phyloP scores from a whole-genome alignment of 2,329 filamentous ascomycete species.

The Davidsoniella virescens region DNA sequence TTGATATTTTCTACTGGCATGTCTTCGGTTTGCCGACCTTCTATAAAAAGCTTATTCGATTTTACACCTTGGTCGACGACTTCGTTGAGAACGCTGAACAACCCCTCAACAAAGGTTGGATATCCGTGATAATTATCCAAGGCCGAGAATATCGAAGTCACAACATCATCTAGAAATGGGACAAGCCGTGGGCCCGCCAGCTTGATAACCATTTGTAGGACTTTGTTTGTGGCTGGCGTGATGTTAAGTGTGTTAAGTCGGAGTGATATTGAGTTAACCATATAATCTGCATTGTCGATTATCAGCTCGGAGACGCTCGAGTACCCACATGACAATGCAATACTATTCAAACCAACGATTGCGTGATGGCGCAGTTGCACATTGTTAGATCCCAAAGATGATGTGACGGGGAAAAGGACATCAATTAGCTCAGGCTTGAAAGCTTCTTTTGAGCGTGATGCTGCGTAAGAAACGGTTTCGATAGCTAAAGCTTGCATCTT shows the following conservation, averaged over 20 bases:
- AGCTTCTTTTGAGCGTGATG: constrained; percentile 43
- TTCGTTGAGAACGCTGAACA: constrained; percentile 70
- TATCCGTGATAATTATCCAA: constrained; percentile 96
- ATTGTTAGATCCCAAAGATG: constrained; percentile 63
- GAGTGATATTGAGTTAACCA: constrained; percentile 81
- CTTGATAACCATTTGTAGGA: constrained; percentile 84
- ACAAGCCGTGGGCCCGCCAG: constrained; percentile 68
- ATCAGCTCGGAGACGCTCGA: constrained; percentile 59
- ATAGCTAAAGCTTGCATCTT: constrained; percentile 62
- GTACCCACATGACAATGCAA: constrained; percentile 66
- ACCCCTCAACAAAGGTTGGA: constrained; percentile 61
- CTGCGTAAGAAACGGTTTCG: constrained; percentile 64
- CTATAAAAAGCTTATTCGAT: constrained; percentile 32
- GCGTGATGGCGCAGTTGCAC: constrained; percentile 60
- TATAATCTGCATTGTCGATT: constrained; percentile 85
- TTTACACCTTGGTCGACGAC: constrained; percentile 70
- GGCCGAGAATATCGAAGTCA: constrained; percentile 79
- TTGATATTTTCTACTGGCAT: constrained; percentile 29
- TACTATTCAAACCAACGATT: constrained; percentile 62
- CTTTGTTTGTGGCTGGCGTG: constrained; percentile 77
- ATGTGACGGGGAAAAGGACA: constrained; percentile 76
- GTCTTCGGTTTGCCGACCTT: constrained; percentile 19
- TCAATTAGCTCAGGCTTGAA: constrained; percentile 84
- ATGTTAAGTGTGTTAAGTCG: constrained; percentile 86
- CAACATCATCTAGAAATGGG: constrained; percentile 80